Evolutionary conservation across 1,284 basidiomycete genomes (phyloP).

Genomic region (Ustilago curta): DNA sequence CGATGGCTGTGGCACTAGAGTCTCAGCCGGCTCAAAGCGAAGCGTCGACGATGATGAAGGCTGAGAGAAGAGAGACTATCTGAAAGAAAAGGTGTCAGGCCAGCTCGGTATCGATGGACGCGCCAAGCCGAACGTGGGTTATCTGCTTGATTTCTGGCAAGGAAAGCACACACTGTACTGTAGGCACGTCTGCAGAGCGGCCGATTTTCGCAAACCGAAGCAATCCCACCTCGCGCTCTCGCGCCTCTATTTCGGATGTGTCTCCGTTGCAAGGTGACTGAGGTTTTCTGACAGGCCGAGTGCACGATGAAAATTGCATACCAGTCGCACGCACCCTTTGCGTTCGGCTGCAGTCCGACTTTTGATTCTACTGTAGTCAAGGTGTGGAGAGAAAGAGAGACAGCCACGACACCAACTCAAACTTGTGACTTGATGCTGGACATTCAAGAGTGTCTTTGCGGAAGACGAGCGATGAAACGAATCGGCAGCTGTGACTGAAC

Average conservation of each 20-base stretch:
- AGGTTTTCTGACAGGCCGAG: slow-evolving; percentile 4
- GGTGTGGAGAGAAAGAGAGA: no score
- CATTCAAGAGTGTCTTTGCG: no score
- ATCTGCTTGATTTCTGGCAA: neutral
- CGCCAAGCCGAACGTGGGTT: slow-evolving; percentile 1
- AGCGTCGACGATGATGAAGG: slow-evolving; percentile 24
- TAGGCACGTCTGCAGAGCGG: slow-evolving; percentile 2
- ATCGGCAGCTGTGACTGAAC: no score
- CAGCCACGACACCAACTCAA: no score
- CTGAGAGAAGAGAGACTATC: neutral
- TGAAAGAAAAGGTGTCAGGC: neutral
- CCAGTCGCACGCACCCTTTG: slow-evolving; percentile 1
- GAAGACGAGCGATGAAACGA: no score
- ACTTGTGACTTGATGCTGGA: no score
- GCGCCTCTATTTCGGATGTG: slow-evolving; percentile 7
- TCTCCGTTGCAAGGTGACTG: neutral
- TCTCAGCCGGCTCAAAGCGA: slow-evolving; percentile 15
- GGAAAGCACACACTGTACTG: no score
- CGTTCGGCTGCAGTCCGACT: neutral
- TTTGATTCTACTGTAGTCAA: no score
- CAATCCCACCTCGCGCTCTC: neutral
- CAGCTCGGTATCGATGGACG: slow-evolving; percentile 9
- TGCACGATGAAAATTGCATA: slow-evolving; percentile 3
- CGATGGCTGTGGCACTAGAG: neutral
- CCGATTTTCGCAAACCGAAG: slow-evolving; percentile 8